A percentile compares a stretch with the other conserved stretches of the same genome.
phyloP scores from a whole-genome alignment of 805 yeast species.

The Helenozyma rhizophorensis region DNA sequence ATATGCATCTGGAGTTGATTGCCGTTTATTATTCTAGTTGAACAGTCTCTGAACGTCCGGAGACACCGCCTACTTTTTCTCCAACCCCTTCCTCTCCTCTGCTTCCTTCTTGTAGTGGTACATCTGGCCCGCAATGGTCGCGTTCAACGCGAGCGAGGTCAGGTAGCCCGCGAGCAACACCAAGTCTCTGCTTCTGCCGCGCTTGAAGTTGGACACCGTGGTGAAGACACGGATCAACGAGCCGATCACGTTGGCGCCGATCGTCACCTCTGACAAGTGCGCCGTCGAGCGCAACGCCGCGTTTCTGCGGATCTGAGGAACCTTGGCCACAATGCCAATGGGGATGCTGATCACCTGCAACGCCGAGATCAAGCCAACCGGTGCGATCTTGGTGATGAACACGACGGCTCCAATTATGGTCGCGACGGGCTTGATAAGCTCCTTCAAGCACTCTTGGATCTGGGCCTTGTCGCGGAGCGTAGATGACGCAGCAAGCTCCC shows the following conservation, averaged over 20 bases:
- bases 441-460: slow-evolving; percentile 9
- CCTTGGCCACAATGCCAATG: slow-evolving; percentile 30
- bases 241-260: slow-evolving; percentile 38
- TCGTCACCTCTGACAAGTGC: slow-evolving; percentile 35
- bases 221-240: slow-evolving; percentile 38
- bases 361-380: slow-evolving; percentile 21
- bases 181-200: slow-evolving; percentile 20
- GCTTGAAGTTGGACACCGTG: slow-evolving; percentile 29
- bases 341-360: slow-evolving; percentile 38
- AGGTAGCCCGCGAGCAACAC: slow-evolving; percentile 38
- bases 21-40: no score
- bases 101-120: slow-evolving; percentile 17
- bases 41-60: no score
- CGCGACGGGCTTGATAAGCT: slow-evolving; percentile 23
- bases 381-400: slow-evolving; percentile 29
- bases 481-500: slow-evolving; percentile 13
- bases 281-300: slow-evolving; percentile 29
- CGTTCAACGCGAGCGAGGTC: slow-evolving; percentile 31
- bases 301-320: slow-evolving; percentile 38
- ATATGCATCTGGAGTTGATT: no score
- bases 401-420: slow-evolving; percentile 23
- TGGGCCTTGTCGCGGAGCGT: slow-evolving; percentile 17
- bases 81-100: no score
- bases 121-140: slow-evolving; percentile 34
- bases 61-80: no score